These are phyloP conservation scores for Angomonas deanei DNA, from an alignment of 208 protist species.

Conservation along the genomic window DNA sequence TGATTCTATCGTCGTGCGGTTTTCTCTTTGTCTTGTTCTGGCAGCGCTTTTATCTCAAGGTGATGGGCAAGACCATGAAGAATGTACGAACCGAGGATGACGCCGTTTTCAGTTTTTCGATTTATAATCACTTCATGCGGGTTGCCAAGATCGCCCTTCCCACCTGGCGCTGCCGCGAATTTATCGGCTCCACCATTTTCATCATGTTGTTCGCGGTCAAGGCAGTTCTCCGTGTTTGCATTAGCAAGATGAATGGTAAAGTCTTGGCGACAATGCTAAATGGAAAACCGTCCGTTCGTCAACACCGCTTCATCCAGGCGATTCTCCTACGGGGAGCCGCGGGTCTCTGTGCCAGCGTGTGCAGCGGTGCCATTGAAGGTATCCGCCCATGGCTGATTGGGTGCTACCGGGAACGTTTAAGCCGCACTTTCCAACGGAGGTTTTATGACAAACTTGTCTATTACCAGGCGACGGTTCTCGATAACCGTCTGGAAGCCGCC, in stretches of 20 bases:
- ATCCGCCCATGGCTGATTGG: constrained; percentile 79
- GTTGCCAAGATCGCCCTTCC: constrained; percentile 60
- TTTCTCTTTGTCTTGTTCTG: constrained; percentile 24
- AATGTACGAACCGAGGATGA: constrained; percentile 61
- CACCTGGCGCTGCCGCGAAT: constrained; percentile 66
- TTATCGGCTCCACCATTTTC: constrained; percentile 54
- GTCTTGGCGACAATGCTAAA: constrained; percentile 67
- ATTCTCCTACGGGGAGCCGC: constrained; percentile 45
- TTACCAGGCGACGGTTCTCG: constrained; percentile 74
- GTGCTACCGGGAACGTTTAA: constrained; percentile 77
- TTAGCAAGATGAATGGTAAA: constrained; percentile 56
- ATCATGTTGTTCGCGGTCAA: constrained; percentile 78
- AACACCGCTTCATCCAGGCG: constrained; percentile 37
- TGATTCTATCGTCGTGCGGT: constrained; percentile 8
- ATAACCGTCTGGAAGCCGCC: constrained; percentile 62
- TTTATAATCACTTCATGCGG: constrained; percentile 58
- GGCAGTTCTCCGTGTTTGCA: constrained; percentile 58
- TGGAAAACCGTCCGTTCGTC: constrained; percentile 32
- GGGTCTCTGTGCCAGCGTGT: constrained; percentile 30
- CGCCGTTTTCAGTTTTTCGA: constrained; percentile 32
- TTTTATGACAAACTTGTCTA: constrained; percentile 79
- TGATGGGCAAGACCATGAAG: constrained; percentile 26
- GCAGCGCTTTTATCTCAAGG: constrained; percentile 44
- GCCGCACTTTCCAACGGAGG: constrained; percentile 61
- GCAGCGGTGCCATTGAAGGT: constrained; percentile 61